Base-by-base conservation (phyloP, 1,284 basidiomycete species). In the Mycena citricolor region DNA sequence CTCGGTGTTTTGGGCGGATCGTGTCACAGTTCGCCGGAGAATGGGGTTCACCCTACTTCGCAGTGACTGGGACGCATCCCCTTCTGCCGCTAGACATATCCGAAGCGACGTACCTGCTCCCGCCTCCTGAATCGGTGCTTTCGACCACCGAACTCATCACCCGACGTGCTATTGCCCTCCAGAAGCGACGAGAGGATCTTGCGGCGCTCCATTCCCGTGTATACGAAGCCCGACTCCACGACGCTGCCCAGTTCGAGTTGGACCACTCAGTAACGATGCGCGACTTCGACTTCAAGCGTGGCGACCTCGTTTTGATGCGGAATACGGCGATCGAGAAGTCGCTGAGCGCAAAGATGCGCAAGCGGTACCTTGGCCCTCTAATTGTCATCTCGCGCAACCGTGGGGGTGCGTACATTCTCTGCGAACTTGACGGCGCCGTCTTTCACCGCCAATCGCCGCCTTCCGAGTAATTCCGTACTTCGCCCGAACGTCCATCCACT, bases 381-480 rank as follows among this genome's bases (percentile, higher is more conserved):
- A 37, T 70, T 2, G 65, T 70, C 0, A 43, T 69, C 8, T 40
- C 54, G 0, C 54, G 60, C 2, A 63, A 57, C 20, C 32, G 40
- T 4, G 58, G 64, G 1, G 60, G 65, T 0, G 55, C 65, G 0
- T 71, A 70, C 34, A 47, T 62, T 1, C 22, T 67, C 0, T 39
- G 48, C 0, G 62, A 67, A 44, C 29, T 66, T 0, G 57, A 66
- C 35, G 63, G 65, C 0, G 17, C 64, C 0, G 54, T 66, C 0
- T 52, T 56, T 2, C 48, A 60, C 16, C 39, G 48, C 56, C 54
- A 7, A 46, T 64, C n/a, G 62, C 60, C 0, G 63, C 60, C 0
- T 67, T 67, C 34, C 53, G 65, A 0, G 47, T 69, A 4, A 54
- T 69, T 7, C 66, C 65, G 0, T 70, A 68, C 37, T 48, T 48